Conservation (phyloP, 306 rosid species). For the Benincasa hispida region DNA sequence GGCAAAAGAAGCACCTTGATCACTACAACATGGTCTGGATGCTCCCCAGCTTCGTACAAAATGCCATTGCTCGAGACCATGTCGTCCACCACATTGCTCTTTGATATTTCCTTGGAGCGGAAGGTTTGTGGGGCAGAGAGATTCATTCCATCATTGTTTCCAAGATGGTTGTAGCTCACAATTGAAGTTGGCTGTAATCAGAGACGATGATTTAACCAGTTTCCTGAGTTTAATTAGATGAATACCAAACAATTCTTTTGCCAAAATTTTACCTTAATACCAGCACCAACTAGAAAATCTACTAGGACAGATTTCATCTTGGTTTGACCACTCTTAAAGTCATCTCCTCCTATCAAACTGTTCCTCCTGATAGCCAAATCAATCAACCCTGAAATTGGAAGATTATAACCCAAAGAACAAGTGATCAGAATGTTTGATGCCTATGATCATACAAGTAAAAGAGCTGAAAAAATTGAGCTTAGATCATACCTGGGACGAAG, state of each 20-base stretch:
- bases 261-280: conserved; percentile 53
- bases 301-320: conserved; percentile 92
- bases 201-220: neutral
- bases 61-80: conserved; percentile 95
- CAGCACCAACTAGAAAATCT: conserved; percentile 98
- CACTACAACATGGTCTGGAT: conserved; percentile 96
- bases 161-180: conserved; percentile 96
- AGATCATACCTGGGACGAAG: conserved; percentile 67
- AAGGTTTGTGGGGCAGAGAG: conserved; percentile 97
- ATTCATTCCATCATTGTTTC: conserved; percentile 98
- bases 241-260: neutral
- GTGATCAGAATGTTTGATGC: neutral
- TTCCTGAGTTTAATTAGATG: neutral
- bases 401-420: neutral
- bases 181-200: conserved; percentile 76
- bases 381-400: conserved; percentile 43
- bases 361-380: conserved; percentile 71
- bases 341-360: conserved; percentile 93
- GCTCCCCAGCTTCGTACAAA: conserved; percentile 84
- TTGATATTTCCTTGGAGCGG: conserved; percentile 94
- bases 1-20: conserved; percentile 29
- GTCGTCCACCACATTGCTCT: conserved; percentile 96
- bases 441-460: neutral
- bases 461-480: neutral
- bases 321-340: conserved; percentile 98